Evolutionary conservation across 352 stramenopile genomes (phyloP).

Genomic region (Pythium apleroticum): DNA sequence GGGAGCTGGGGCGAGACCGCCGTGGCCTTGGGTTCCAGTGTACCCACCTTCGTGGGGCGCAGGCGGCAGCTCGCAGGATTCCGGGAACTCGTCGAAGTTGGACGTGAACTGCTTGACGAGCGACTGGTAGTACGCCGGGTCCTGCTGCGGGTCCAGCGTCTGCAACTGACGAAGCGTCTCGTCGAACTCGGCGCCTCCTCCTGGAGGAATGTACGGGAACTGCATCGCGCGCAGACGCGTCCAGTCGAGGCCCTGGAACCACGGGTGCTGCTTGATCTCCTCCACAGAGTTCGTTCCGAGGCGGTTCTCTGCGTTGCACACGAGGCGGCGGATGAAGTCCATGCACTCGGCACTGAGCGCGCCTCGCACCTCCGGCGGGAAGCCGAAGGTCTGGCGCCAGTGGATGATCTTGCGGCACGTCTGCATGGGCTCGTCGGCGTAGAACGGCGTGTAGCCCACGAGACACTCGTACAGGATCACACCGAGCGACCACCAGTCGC

Average conservation of each 20-base stretch:
- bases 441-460: slow-evolving; percentile 99
- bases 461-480: slow-evolving; percentile 99
- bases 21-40: slow-evolving; percentile 29
- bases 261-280: slow-evolving; percentile 97
- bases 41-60: slow-evolving; percentile 26
- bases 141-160: slow-evolving; percentile 51
- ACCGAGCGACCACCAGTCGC: slow-evolving; percentile 99
- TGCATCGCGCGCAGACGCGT: slow-evolving; percentile 74
- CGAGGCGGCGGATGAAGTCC: slow-evolving; percentile 92
- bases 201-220: slow-evolving; percentile 88
- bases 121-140: slow-evolving; percentile 73
- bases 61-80: slow-evolving; percentile 59
- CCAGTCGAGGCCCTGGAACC: slow-evolving; percentile 96
- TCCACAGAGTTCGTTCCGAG: slow-evolving; percentile 93
- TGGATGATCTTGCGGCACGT: slow-evolving; percentile 96
- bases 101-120: slow-evolving; percentile 92
- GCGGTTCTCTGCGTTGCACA: slow-evolving; percentile 93
- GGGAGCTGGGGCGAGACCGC: slow-evolving; percentile 28
- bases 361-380: slow-evolving; percentile 61
- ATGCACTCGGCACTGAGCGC: slow-evolving; percentile 83
- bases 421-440: slow-evolving; percentile 95
- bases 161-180: slow-evolving; percentile 92
- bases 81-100: slow-evolving; percentile 98
- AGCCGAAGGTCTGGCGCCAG: slow-evolving; percentile 85
- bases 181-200: slow-evolving; percentile 88